These are phyloP conservation scores for Amaranthus cruentus DNA, from an alignment of 148 eudicot genomes.

Conservation along the genomic window DNA sequence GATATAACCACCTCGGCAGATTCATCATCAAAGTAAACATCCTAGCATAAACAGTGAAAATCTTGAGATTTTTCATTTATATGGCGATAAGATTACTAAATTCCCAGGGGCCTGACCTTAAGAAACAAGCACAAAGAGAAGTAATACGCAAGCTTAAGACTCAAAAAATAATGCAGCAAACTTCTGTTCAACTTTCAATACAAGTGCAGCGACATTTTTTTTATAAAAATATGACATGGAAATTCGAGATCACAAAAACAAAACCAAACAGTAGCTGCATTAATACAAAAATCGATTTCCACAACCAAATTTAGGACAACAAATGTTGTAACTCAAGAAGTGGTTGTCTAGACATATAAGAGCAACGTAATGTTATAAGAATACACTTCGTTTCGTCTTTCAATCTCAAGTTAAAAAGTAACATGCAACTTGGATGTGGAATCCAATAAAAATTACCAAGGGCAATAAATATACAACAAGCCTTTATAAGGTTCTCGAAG, in stretches of 20 bases:
- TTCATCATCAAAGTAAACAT: constrained; percentile 93
- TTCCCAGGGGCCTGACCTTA: neutral
- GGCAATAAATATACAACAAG: neutral
- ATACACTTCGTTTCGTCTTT: neutral
- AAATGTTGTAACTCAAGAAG: neutral
- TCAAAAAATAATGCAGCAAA: neutral
- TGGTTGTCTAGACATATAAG: neutral
- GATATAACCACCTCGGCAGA: constrained; percentile 98
- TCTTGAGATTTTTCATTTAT: neutral
- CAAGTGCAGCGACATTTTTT: too few relatives aligned
- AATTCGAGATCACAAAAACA: neutral
- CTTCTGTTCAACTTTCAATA: neutral
- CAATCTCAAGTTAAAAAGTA: neutral
- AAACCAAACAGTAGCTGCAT: neutral
- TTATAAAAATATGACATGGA: too few relatives aligned
- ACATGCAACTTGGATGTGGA: neutral
- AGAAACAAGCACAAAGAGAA: neutral
- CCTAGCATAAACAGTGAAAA: constrained; percentile 43
- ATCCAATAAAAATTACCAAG: neutral
- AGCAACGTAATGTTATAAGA: neutral
- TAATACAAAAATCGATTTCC: neutral
- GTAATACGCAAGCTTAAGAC: neutral
- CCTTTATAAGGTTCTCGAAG: neutral
- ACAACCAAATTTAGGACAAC: neutral
- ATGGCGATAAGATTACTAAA: too few relatives aligned